Percentiles rank a stretch among this genome's conserved stretches.
phyloP scores from a whole-genome alignment of 805 yeast genomes.

The Candida glaebosa region DNA sequence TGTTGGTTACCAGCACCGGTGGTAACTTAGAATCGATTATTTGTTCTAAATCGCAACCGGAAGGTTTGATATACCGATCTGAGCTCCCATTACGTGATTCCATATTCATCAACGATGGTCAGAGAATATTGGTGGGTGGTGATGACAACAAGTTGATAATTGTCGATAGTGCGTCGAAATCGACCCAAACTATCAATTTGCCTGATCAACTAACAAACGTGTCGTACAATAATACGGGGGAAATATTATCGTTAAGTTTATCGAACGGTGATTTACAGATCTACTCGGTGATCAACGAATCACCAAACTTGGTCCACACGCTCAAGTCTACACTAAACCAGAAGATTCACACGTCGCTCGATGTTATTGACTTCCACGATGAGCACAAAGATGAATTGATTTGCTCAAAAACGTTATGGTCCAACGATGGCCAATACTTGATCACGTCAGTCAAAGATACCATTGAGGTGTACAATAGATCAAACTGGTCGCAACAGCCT shows the following conservation, averaged over 20 bases:
- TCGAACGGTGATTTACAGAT: conserved; percentile 58
- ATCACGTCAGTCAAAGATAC: conserved; percentile 53
- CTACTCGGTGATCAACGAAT: conserved; percentile 52
- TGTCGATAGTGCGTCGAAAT: conserved; percentile 35
- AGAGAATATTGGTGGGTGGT: conserved; percentile 59
- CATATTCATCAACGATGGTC: conserved; percentile 58
- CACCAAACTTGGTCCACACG: conserved; percentile 48
- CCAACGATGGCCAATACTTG: conserved; percentile 61
- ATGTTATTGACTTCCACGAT: conserved; percentile 32
- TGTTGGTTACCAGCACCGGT: conserved; percentile 33
- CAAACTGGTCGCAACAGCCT: conserved; percentile 23
- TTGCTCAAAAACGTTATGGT: conserved; percentile 64
- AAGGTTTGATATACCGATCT: conserved; percentile 41
- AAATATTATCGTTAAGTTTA: conserved; percentile 53
- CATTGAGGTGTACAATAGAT: conserved; percentile 44
- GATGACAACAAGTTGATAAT: conserved; percentile 58
- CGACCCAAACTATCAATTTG: conserved; percentile 28
- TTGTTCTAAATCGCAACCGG: conserved; percentile 21
- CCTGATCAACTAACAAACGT: conserved; percentile 57
- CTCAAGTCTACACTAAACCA: conserved; percentile 39
- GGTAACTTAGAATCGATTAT: conserved; percentile 46
- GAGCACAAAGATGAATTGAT: conserved; percentile 45
- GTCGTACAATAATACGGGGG: conserved; percentile 55
- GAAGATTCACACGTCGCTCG: conserved; percentile 30
- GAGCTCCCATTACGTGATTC: conserved; percentile 50